Evolutionary conservation across 2,329 filamentous ascomycete genomes (phyloP), one percentile per base, ranked within the genome.

Genomic region (Stenocarpella maydis): DNA sequence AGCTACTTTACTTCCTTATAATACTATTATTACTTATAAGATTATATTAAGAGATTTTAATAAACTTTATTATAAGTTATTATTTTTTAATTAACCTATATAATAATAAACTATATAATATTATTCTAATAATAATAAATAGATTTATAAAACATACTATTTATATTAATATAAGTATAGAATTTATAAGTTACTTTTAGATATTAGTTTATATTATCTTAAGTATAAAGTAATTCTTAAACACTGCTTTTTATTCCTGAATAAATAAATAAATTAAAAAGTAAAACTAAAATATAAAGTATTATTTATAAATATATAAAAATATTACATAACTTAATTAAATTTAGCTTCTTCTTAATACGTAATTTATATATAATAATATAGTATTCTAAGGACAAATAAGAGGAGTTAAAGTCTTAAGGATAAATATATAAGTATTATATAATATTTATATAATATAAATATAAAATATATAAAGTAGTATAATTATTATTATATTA

Each of bases 131-230:
- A 28, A 65, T 65, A 17, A 50, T 65, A n/a, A 21, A 65, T 65
- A 37, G 2, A 9, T 28, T 65, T n/a, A 49, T 26, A 7, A 65
- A 65, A 39, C 34, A 39, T 34, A 52, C 10, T 10, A 31, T 53
- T n/a, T 65, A 49, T 49, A 49, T 65, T 3, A 1, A 19, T 39
- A 65, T 53, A 24, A 41, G 41, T 21, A 50, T 54, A 43, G 15
- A 53, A 2, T 5, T 52, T 65, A 65, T 53, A 50, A 24, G 26
- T 12, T 64, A 64, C 15, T 64, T 64, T 37, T 64, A 64, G 7
- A 9, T 19, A 19, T 14, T 37, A 49, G 55, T 69, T n/a, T 69
- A 47, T 49, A 58, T 67, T 24, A 47, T 71, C 1, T n/a, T 54
- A n/a, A 4, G 12, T 1, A 21, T 54, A 34, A 54, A 54, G 50